phyloP scores from a whole-genome alignment of 768 basidiomycete species.

The Cantharellus anzutake region DNA sequence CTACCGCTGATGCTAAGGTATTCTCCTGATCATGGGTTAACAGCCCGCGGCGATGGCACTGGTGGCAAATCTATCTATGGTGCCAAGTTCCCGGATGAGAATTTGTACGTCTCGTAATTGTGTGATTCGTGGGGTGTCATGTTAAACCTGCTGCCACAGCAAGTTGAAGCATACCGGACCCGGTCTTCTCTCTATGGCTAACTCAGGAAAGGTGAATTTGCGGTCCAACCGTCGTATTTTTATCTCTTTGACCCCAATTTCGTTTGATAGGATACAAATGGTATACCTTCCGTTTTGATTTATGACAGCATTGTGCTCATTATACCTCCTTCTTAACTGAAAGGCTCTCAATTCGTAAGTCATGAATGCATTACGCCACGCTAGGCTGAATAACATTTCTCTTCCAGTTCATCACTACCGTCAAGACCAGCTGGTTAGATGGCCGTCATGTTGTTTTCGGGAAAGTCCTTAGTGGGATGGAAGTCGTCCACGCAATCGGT shows the following conservation, averaged over 20 bases:
- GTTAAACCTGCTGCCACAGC: slow-evolving; percentile 23
- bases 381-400: slow-evolving; percentile 22
- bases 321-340: slow-evolving; percentile 4
- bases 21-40: neutral
- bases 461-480: slow-evolving; percentile 81
- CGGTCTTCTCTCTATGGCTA: slow-evolving; percentile 87
- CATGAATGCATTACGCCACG: neutral
- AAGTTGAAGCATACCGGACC: slow-evolving; percentile 87
- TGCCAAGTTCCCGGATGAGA: slow-evolving; percentile 82
- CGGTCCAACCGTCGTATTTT: too few relatives aligned
- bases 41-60: slow-evolving; percentile 76
- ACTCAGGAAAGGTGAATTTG: slow-evolving; percentile 28
- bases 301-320: neutral
- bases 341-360: slow-evolving; percentile 75
- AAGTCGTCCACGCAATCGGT: slow-evolving; percentile 64
- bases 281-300: slow-evolving; percentile 20
- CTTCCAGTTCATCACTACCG: slow-evolving; percentile 89
- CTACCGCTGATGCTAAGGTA: neutral
- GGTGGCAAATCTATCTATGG: slow-evolving; percentile 94
- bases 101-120: slow-evolving; percentile 42
- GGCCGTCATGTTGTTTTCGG: slow-evolving; percentile 90
- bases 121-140: neutral
- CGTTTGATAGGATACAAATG: slow-evolving; percentile 62
- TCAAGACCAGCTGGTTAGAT: slow-evolving; percentile 76
- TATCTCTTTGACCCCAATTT: neutral